Conservation (phyloP, 257 asterid species). For the Solanum okadae region DNA sequence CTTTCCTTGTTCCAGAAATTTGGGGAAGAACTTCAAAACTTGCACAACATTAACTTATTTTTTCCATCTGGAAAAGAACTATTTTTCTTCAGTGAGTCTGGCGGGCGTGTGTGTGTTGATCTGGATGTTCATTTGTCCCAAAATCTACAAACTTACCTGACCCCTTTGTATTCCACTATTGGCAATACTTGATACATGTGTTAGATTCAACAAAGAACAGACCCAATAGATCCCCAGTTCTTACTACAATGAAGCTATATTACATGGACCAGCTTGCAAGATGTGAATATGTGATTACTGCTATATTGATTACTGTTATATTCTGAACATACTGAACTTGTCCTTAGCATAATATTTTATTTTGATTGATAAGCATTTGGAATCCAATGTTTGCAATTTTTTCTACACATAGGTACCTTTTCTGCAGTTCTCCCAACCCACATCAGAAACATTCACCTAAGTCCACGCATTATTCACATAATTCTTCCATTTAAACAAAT, state of each 20-base stretch:
- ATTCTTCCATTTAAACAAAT: not conserved
- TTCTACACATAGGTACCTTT: not conserved
- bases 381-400: not conserved
- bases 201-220: not conserved
- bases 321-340: not conserved
- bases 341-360: not conserved
- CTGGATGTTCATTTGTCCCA: not conserved
- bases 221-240: not conserved
- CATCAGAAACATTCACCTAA: not conserved
- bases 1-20: not conserved
- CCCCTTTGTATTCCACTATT: not conserved
- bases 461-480: not conserved
- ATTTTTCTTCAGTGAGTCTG: not conserved
- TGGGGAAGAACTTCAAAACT: not conserved
- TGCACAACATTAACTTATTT: not conserved
- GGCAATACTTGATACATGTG: not conserved
- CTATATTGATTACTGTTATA: not conserved
- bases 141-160: not conserved
- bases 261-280: not conserved
- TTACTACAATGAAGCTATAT: not conserved
- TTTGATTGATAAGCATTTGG: not conserved
- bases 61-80: not conserved
- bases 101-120: not conserved
- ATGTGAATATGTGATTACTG: not conserved
- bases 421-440: not conserved